Evolutionary conservation across 2,329 filamentous ascomycete genomes (phyloP).

Genomic region (Coleophoma crateriformis): DNA sequence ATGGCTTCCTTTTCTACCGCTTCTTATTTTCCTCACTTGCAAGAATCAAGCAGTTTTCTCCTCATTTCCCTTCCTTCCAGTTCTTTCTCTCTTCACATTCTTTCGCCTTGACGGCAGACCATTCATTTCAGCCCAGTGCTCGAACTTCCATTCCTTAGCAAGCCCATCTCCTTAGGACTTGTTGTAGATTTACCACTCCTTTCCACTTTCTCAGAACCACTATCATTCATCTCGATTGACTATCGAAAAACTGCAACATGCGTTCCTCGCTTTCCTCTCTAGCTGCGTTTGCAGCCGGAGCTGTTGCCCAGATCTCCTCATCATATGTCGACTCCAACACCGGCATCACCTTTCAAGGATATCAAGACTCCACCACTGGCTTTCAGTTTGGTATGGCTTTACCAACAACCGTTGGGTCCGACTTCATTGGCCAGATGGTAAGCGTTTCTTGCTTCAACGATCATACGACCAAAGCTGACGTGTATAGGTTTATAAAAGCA

Average conservation of each 20-base stretch:
- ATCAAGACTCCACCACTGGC: conserved; percentile 27
- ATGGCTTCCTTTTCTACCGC: too few relatives aligned
- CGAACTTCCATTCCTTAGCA: not conserved
- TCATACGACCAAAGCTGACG: conserved; percentile 6
- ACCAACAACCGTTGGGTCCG: conserved; percentile 39
- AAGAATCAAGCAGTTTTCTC: not conserved
- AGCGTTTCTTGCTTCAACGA: not conserved
- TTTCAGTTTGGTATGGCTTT: conserved; percentile 45
- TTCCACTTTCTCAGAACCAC: not conserved
- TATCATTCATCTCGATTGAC: not conserved
- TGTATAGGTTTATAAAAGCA: conserved; percentile 23
- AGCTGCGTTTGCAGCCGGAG: conserved; percentile 5
- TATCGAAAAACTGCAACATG: not conserved
- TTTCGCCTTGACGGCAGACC: not conserved
- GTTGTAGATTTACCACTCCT: not conserved
- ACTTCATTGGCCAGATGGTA: conserved; percentile 50
- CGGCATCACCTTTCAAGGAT: conserved; percentile 38
- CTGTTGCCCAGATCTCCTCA: conserved; percentile 10
- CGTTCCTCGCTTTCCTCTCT: not conserved
- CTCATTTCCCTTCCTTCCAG: too few relatives aligned
- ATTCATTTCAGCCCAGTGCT: not conserved
- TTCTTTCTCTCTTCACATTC: not conserved
- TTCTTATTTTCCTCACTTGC: not conserved
- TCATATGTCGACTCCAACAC: conserved; percentile 36
- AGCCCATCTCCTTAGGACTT: not conserved